phyloP scores from a whole-genome alignment of 805 yeast species.

The Suhomyces pyralidae region DNA sequence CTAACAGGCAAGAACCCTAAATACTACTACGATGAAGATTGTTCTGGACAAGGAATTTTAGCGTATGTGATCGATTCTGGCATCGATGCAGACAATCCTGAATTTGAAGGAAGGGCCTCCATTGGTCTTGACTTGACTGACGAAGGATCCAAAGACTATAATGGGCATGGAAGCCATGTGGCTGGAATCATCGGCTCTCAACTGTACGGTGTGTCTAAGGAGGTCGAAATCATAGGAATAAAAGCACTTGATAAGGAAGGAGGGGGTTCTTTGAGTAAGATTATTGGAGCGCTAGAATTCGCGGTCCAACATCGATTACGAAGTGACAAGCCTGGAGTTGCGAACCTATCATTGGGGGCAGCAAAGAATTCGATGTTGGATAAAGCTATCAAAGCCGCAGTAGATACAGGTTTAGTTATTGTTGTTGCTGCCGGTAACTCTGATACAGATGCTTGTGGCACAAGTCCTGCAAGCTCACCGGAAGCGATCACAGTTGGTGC shows the following conservation, averaged over 20 bases:
- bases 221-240: constrained; percentile 58
- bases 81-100: constrained; percentile 56
- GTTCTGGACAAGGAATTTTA: constrained; percentile 56
- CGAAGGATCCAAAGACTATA: constrained; percentile 62
- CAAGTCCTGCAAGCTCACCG: constrained; percentile 82
- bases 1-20: constrained; percentile 21
- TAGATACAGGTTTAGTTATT: constrained; percentile 63
- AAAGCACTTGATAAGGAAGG: constrained; percentile 72
- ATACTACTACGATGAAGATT: constrained; percentile 47
- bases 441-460: constrained; percentile 70
- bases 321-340: constrained; percentile 49
- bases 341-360: constrained; percentile 81
- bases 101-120: constrained; percentile 59
- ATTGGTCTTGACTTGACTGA: constrained; percentile 61
- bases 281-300: constrained; percentile 64
- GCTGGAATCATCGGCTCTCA: constrained; percentile 84
- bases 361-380: constrained; percentile 63
- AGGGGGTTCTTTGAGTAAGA: constrained; percentile 64
- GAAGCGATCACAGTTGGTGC: constrained; percentile 84
- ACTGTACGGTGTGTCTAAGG: constrained; percentile 80
- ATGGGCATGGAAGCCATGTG: constrained; percentile 93
- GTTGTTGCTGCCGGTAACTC: constrained; percentile 89
- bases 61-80: constrained; percentile 89
- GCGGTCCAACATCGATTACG: constrained; percentile 56
- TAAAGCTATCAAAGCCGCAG: constrained; percentile 73